These are phyloP conservation scores for Lagerstroemia speciosa DNA, from an alignment of 345 rosid genomes.

Conservation along the genomic window DNA sequence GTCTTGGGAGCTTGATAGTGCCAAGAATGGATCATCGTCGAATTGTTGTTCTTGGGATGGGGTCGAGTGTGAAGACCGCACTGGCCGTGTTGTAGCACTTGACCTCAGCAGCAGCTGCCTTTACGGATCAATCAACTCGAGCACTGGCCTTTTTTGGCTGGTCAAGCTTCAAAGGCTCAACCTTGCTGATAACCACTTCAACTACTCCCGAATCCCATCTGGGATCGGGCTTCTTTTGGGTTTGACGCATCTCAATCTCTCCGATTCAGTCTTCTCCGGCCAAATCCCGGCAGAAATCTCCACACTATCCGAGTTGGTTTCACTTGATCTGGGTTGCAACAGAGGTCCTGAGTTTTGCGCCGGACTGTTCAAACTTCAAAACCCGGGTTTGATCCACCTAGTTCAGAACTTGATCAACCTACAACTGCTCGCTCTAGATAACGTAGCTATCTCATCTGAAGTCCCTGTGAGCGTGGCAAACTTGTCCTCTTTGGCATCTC, in stretches of 20 bases:
- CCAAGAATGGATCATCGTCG: too few relatives aligned
- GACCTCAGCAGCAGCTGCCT: conserved; percentile 1
- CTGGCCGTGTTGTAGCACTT: conserved; percentile 9
- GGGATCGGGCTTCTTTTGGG: conserved; percentile 1
- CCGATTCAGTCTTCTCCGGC: background rate
- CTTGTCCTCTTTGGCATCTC: conserved; percentile 5
- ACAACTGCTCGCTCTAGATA: too few relatives aligned
- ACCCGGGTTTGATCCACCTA: background rate
- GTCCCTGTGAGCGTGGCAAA: background rate
- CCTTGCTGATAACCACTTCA: background rate
- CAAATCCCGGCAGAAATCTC: conserved; percentile 2
- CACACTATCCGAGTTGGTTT: background rate
- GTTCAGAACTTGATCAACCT: conserved; percentile 4
- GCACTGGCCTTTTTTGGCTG: conserved; percentile 3
- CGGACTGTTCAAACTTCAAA: background rate
- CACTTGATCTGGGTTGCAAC: background rate
- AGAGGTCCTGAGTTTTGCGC: background rate
- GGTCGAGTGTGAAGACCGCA: conserved; percentile 1
- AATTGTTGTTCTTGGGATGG: conserved; percentile 10
- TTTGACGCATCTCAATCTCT: conserved; percentile 16
- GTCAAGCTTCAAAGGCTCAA: conserved; percentile 3
- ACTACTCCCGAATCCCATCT: background rate
- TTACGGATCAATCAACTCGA: background rate
- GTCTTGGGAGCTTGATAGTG: background rate
- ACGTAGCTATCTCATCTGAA: too few relatives aligned